phyloP scores from a whole-genome alignment of 2,329 filamentous ascomycete genomes.

The Blastomyces emzantsi region DNA sequence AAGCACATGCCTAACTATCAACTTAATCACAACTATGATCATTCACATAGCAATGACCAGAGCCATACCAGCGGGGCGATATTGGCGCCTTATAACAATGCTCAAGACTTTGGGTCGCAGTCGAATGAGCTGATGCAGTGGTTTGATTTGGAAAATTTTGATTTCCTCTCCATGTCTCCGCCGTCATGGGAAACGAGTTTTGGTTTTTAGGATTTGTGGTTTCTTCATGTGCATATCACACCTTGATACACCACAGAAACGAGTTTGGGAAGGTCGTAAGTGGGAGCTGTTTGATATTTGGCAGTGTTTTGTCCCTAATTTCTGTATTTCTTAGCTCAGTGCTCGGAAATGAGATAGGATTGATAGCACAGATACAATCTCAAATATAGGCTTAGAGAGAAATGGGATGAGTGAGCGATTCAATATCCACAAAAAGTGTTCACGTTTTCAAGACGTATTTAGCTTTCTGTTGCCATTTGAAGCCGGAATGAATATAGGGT shows the following conservation, averaged over 20 bases:
- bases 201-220: neutral
- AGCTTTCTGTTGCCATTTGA: neutral
- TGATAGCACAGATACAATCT: neutral
- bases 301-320: no score
- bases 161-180: constrained; percentile 16
- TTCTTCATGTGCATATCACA: neutral
- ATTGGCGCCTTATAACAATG: neutral
- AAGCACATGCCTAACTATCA: neutral
- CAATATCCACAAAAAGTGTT: neutral
- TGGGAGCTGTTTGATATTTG: neutral
- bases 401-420: neutral
- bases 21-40: neutral
- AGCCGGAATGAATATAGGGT: neutral
- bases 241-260: no score
- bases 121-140: constrained; percentile 9
- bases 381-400: neutral
- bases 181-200: constrained; percentile 12
- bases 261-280: neutral
- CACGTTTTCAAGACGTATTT: neutral
- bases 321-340: neutral
- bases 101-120: constrained; percentile 9
- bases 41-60: neutral
- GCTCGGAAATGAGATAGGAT: neutral
- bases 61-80: neutral
- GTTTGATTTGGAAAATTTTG: constrained; percentile 15